These are phyloP conservation scores for Collybia sp. DNA, from an alignment of 768 basidiomycete species.

Conservation along the genomic window DNA sequence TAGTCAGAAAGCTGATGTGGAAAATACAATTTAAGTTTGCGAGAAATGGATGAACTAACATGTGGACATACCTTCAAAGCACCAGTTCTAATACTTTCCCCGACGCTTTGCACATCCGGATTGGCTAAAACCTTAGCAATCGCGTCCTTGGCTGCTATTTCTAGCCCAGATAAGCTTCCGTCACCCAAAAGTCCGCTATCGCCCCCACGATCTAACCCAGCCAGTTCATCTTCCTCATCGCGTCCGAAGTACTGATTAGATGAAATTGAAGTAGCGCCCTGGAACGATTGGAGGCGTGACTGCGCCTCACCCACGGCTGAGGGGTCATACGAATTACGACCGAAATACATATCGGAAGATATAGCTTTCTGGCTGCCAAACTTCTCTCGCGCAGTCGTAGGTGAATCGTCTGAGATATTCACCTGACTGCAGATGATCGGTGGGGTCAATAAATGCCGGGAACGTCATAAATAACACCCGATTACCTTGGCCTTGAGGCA, in stretches of 20 bases:
- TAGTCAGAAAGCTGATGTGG: conserved; percentile 53
- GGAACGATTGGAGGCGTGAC: conserved; percentile 76
- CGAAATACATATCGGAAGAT: conserved; percentile 98
- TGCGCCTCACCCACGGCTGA: conserved; percentile 69
- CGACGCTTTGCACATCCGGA: conserved; percentile 83
- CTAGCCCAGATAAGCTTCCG: conserved; percentile 54
- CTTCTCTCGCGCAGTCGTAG: conserved; percentile 82
- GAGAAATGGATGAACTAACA: conserved; percentile 3
- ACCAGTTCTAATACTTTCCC: conserved; percentile 71
- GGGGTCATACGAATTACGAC: conserved; percentile 83
- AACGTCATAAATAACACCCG: not conserved
- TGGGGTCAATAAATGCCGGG: not conserved
- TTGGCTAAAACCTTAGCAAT: conserved; percentile 72
- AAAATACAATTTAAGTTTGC: not conserved
- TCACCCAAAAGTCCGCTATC: conserved; percentile 37
- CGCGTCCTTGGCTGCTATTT: conserved; percentile 69
- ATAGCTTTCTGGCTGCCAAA: conserved; percentile 94
- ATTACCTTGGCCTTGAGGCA: conserved; percentile 13
- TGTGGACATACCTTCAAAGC: conserved; percentile 68
- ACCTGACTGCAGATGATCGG: conserved; percentile 15
- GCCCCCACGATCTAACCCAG: conserved; percentile 29
- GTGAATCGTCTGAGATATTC: conserved; percentile 44
- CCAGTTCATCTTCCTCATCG: conserved; percentile 69
- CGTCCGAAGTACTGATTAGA: conserved; percentile 97
- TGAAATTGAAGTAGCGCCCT: conserved; percentile 89